Evolutionary conservation across 768 basidiomycete genomes (phyloP).

Genomic region (Tylopilus balloui): DNA sequence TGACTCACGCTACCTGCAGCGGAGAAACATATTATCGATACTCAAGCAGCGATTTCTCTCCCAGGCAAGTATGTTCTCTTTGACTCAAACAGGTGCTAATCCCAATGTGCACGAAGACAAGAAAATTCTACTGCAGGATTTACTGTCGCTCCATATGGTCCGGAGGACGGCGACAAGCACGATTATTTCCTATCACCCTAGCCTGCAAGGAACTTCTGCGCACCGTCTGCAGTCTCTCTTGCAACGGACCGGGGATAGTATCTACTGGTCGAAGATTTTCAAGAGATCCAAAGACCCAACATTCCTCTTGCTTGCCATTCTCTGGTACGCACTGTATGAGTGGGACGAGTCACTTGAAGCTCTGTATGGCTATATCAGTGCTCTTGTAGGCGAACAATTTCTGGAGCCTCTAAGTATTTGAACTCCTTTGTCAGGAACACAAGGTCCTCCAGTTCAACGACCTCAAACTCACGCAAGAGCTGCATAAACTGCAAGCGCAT

Average conservation of each 20-base stretch:
- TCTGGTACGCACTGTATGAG: conserved; percentile 59
- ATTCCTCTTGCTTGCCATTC: conserved; percentile 34
- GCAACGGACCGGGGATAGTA: conserved; percentile 26
- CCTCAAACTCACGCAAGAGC: conserved; percentile 46
- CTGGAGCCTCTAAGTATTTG: background rate
- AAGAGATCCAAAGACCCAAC: conserved; percentile 28
- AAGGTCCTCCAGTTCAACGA: conserved; percentile 39
- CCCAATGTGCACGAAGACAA: conserved; percentile 5
- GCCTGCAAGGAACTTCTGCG: conserved; percentile 22
- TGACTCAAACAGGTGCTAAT: background rate
- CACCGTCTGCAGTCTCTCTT: conserved; percentile 25
- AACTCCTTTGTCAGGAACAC: conserved; percentile 37
- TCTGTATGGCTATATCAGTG: conserved; percentile 47
- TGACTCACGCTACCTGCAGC: conserved; percentile 5
- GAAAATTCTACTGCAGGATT: conserved; percentile 28
- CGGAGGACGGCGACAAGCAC: conserved; percentile 32
- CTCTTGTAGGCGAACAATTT: conserved; percentile 34
- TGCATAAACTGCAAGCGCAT: conserved; percentile 53
- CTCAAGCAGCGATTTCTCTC: conserved; percentile 29
- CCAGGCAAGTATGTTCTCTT: conserved; percentile 8
- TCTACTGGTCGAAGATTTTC: conserved; percentile 36
- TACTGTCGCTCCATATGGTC: conserved; percentile 38
- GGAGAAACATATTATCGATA: conserved; percentile 25
- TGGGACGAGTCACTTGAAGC: conserved; percentile 58
- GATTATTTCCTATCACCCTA: conserved; percentile 33